Conservation (phyloP, 2,329 filamentous ascomycete species). For the Verticillium albo-atrum region DNA sequence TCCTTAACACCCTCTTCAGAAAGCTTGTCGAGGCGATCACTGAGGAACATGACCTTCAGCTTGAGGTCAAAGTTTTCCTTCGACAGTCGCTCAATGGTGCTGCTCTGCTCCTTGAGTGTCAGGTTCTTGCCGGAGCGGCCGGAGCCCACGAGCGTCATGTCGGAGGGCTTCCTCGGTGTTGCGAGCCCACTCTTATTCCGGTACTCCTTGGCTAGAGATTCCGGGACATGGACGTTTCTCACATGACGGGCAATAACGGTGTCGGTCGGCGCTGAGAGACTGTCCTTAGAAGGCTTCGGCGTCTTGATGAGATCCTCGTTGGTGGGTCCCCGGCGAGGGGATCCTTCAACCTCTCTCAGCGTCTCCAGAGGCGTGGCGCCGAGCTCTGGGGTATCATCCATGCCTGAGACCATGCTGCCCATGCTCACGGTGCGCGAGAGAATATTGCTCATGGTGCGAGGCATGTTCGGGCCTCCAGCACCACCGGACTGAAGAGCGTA, state of each 20-base stretch:
- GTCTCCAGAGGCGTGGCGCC: constrained; percentile 43
- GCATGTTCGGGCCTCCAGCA: constrained; percentile 54
- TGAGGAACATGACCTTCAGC: constrained; percentile 95
- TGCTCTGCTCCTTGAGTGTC: constrained; percentile 95
- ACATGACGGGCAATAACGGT: constrained; percentile 86
- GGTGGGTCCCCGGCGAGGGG: constrained; percentile 25
- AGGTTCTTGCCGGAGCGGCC: constrained; percentile 62
- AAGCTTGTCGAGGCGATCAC: constrained; percentile 85
- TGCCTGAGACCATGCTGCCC: constrained; percentile 80
- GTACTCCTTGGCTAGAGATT: constrained; percentile 83
- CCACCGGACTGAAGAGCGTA: constrained; percentile 81
- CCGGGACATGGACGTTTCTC: constrained; percentile 84
- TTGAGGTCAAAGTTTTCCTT: constrained; percentile 99
- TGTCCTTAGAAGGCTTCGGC: constrained; percentile 57
- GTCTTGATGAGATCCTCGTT: constrained; percentile 57
- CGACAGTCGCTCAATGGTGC: constrained; percentile 89
- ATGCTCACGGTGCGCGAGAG: constrained; percentile 78
- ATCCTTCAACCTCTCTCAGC: constrained; percentile 42
- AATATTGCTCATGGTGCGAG: constrained; percentile 46
- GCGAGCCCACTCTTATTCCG: constrained; percentile 65
- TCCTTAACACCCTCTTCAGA: constrained; percentile 97
- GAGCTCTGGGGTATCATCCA: constrained; percentile 51
- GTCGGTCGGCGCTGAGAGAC: constrained; percentile 68
- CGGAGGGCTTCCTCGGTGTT: constrained; percentile 51
- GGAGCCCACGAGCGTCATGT: constrained; percentile 47